A percentile compares a stretch with the other conserved stretches of the same genome.
These are phyloP conservation scores for Picochlorum costavermella DNA, from an alignment of 139 green algal species.

Conservation along the genomic window DNA sequence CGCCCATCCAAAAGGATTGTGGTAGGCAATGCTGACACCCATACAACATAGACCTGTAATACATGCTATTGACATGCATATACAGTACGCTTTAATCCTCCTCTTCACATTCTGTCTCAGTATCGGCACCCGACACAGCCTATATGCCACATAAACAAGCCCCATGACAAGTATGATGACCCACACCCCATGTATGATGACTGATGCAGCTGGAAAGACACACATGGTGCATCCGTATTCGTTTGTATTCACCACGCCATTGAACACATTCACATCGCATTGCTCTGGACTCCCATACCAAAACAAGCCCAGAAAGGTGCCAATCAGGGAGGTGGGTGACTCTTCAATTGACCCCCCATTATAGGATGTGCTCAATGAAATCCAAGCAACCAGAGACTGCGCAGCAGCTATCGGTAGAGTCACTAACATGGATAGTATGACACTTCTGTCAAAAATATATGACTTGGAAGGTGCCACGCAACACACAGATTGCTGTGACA, in stretches of 20 bases:
- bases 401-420: slow-evolving; percentile 10
- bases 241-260: background rate
- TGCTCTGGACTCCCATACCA: slow-evolving; percentile 16
- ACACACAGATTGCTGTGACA: background rate
- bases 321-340: slow-evolving; percentile 14
- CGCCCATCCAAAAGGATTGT: slow-evolving; percentile 26
- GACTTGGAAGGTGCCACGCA: background rate
- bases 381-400: slow-evolving; percentile 24
- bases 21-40: slow-evolving; percentile 12
- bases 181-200: slow-evolving; percentile 14
- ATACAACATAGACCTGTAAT: background rate
- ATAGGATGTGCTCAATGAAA: slow-evolving; percentile 1
- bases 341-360: slow-evolving; percentile 9
- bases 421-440: background rate
- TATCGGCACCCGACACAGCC: slow-evolving; percentile 1
- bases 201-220: slow-evolving; percentile 24
- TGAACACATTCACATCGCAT: slow-evolving; percentile 4
- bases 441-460: background rate
- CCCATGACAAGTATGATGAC: background rate
- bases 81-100: slow-evolving; percentile 4
- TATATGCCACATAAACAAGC: slow-evolving; percentile 8
- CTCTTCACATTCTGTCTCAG: slow-evolving; percentile 12
- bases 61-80: background rate
- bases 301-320: slow-evolving; percentile 25
- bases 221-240: slow-evolving; percentile 16